phyloP scores from a whole-genome alignment of 129 eudicot species.

The Artemisia annua region DNA sequence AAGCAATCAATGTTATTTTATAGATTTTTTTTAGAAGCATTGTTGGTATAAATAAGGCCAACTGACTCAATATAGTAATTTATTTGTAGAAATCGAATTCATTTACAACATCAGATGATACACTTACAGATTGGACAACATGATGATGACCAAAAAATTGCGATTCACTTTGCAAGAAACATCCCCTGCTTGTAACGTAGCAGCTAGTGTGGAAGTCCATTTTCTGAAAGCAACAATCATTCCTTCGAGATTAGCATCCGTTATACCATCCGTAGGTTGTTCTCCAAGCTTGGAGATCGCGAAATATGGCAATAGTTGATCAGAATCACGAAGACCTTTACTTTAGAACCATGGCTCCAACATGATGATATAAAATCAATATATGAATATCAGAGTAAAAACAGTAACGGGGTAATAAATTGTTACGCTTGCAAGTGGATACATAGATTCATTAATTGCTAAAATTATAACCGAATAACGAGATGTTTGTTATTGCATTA shows the following conservation, averaged over 20 bases:
- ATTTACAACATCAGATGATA: too few relatives aligned
- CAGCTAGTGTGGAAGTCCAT: slow-evolving; percentile 85
- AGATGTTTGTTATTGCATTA: too few relatives aligned
- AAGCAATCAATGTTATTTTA: too few relatives aligned
- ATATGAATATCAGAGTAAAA: background rate
- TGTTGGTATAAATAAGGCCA: too few relatives aligned
- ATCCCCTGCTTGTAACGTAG: slow-evolving; percentile 79
- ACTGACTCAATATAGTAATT: too few relatives aligned
- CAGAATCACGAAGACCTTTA: slow-evolving; percentile 79
- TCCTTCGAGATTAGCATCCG: slow-evolving; percentile 90
- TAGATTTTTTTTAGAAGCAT: too few relatives aligned
- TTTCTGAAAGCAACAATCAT: slow-evolving; percentile 77
- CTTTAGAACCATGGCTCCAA: slow-evolving; percentile 94
- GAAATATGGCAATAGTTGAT: slow-evolving; percentile 88
- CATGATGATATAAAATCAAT: slow-evolving; percentile 49
- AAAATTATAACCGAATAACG: too few relatives aligned
- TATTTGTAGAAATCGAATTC: too few relatives aligned
- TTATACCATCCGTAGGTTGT: slow-evolving; percentile 83
- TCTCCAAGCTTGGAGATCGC: slow-evolving; percentile 88
- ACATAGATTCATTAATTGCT: too few relatives aligned
- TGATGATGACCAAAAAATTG: background rate
- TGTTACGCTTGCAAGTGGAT: too few relatives aligned
- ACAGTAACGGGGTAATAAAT: background rate
- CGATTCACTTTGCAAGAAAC: slow-evolving; percentile 77
- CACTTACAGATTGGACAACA: background rate